Percentiles rank a stretch among this genome's conserved stretches.
Conservation (phyloP, 805 yeast genomes). For the Kuraishia floccosa region DNA sequence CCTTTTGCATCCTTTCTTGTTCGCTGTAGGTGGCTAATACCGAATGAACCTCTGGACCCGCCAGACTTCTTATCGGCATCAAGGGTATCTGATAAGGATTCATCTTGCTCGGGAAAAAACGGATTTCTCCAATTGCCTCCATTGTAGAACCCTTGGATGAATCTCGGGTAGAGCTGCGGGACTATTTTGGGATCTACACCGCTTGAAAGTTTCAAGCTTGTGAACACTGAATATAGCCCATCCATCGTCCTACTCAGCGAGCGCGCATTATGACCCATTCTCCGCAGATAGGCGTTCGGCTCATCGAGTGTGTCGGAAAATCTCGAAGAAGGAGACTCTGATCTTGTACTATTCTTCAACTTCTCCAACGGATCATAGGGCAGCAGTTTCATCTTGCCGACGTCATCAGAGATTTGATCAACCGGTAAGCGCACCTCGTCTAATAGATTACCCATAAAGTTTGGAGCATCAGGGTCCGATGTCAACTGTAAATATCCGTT, state of each 20-base stretch:
- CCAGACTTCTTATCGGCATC: no score
- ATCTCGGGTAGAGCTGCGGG: slow-evolving; percentile 65
- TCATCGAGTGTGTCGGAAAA: not conserved
- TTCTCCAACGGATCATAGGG: not conserved
- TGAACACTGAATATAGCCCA: slow-evolving; percentile 7
- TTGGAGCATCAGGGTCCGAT: slow-evolving; percentile 13
- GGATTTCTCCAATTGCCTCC: slow-evolving; percentile 80
- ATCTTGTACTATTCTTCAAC: not conserved
- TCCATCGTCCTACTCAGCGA: slow-evolving; percentile 10
- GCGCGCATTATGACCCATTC: slow-evolving; percentile 12
- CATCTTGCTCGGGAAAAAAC: slow-evolving; percentile 25
- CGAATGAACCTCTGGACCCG: no score
- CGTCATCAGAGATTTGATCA: not conserved
- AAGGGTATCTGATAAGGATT: no score
- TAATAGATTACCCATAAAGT: slow-evolving; percentile 11
- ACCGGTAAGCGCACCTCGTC: not conserved
- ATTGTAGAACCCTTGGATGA: slow-evolving; percentile 50
- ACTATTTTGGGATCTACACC: slow-evolving; percentile 15
- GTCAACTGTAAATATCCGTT: slow-evolving; percentile 53
- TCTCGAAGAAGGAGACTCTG: not conserved
- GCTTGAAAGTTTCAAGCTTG: slow-evolving; percentile 6
- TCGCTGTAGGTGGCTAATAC: no score
- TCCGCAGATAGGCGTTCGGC: slow-evolving; percentile 7
- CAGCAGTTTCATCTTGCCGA: slow-evolving; percentile 1
- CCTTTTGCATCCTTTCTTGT: no score